Percentiles rank a stretch among this genome's conserved stretches.
Evolutionary conservation across 2,329 filamentous ascomycete genomes (phyloP).

Genomic region (Calonectria pauciramosa): DNA sequence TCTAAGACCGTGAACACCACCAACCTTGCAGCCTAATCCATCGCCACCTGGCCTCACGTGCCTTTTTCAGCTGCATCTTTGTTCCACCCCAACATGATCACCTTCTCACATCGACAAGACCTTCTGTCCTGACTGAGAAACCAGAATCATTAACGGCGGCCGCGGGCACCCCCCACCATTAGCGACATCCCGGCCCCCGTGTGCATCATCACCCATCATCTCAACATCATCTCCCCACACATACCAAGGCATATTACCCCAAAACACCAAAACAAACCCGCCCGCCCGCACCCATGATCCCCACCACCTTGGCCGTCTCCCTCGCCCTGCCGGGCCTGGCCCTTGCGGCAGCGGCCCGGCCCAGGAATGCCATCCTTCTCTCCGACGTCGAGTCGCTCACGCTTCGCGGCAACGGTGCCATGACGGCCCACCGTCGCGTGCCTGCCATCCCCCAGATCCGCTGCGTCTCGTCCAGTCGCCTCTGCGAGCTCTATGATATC

Average conservation of each 20-base stretch:
- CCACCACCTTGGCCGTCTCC: conserved; percentile 36
- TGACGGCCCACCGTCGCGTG: conserved; percentile 83
- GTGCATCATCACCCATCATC: neutral
- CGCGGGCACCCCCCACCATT: neutral
- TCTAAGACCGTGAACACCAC: neutral
- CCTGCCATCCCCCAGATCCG: conserved; percentile 82
- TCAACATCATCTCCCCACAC: conserved; percentile 2
- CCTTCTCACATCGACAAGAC: neutral
- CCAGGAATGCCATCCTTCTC: conserved; percentile 69
- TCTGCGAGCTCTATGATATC: conserved; percentile 79
- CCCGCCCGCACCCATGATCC: conserved; percentile 46
- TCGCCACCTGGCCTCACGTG: conserved; percentile 5
- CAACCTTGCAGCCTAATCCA: neutral
- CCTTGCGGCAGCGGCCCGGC: conserved; percentile 46
- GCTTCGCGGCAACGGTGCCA: conserved; percentile 72
- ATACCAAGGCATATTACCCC: conserved; percentile 1
- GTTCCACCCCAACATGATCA: neutral
- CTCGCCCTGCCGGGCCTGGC: conserved; percentile 45
- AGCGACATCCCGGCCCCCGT: neutral
- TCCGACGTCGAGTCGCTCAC: conserved; percentile 82
- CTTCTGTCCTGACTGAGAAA: too few relatives aligned
- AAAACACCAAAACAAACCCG: conserved; percentile 8
- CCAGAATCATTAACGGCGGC: neutral
- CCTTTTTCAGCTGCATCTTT: neutral
- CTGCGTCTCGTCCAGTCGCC: conserved; percentile 76